Evolutionary conservation across 306 rosid genomes (phyloP).

Genomic region (Sophora flavescens): DNA sequence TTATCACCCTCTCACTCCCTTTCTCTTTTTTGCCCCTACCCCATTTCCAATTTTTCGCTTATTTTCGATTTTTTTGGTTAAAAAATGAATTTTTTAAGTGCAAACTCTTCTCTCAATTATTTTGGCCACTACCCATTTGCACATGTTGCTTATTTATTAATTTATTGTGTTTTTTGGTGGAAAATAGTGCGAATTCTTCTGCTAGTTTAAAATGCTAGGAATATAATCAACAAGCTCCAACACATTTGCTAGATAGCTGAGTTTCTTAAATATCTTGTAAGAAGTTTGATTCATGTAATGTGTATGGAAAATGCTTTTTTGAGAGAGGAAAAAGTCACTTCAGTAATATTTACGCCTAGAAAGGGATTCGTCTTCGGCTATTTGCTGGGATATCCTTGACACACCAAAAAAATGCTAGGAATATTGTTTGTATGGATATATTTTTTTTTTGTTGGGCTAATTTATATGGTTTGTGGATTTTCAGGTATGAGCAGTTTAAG

Average conservation of each 20-base stretch:
- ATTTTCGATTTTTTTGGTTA: too few relatives aligned
- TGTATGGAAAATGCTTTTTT: too few relatives aligned
- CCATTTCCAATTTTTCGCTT: too few relatives aligned
- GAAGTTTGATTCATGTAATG: too few relatives aligned
- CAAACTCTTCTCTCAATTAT: not conserved
- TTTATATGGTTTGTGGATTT: slow-evolving; percentile 14
- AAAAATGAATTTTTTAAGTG: not conserved
- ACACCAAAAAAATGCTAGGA: too few relatives aligned
- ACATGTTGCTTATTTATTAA: not conserved
- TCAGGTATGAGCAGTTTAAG: slow-evolving; percentile 79
- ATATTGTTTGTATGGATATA: not conserved
- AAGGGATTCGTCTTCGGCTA: too few relatives aligned
- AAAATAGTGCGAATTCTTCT: not conserved
- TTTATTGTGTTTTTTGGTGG: not conserved
- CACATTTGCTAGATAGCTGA: too few relatives aligned
- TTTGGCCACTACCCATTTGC: not conserved
- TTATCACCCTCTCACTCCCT: slow-evolving; percentile 40
- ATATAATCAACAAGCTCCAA: too few relatives aligned
- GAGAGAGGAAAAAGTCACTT: not conserved
- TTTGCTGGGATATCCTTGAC: too few relatives aligned
- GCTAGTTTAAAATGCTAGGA: not conserved
- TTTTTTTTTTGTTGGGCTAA: not conserved
- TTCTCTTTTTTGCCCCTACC: not conserved
- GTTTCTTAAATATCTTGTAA: too few relatives aligned
- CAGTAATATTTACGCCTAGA: too few relatives aligned